Evolutionary conservation across 345 rosid genomes (phyloP).

Genomic region (Eucalyptus leucophloia): DNA sequence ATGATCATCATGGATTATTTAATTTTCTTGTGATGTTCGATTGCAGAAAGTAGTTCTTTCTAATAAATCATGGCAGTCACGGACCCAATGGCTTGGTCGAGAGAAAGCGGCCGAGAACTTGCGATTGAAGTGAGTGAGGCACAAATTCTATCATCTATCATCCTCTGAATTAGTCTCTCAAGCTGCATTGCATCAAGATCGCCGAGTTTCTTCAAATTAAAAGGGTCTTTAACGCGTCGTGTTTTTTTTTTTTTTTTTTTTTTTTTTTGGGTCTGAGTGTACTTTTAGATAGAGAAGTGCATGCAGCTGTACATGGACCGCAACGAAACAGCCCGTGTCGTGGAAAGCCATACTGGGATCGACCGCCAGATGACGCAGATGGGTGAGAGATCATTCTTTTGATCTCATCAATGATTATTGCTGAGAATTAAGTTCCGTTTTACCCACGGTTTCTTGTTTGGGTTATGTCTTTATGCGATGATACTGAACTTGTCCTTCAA

Average conservation of each 20-base stretch:
- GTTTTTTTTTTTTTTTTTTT: background rate
- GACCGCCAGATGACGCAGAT: background rate
- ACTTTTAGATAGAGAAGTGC: background rate
- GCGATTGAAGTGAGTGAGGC: background rate
- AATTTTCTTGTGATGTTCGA: background rate
- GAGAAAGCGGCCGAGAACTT: background rate
- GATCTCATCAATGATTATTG: background rate
- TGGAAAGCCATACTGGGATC: background rate
- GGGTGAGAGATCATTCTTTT: background rate
- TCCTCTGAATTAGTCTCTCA: background rate
- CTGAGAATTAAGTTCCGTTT: background rate
- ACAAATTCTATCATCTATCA: background rate
- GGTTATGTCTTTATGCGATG: background rate
- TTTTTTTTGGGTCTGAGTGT: rapidly evolving
- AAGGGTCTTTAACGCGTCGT: background rate
- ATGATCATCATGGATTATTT: background rate
- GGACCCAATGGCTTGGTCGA: background rate
- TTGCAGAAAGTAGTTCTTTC: background rate
- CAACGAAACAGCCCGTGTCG: background rate
- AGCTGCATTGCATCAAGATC: background rate
- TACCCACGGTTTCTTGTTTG: background rate
- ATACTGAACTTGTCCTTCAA: background rate
- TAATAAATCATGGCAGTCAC: background rate
- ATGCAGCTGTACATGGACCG: background rate
- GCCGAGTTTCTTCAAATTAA: background rate